Conservation (phyloP, 2,329 filamentous ascomycete species). For the Fusarium tricinctum region DNA sequence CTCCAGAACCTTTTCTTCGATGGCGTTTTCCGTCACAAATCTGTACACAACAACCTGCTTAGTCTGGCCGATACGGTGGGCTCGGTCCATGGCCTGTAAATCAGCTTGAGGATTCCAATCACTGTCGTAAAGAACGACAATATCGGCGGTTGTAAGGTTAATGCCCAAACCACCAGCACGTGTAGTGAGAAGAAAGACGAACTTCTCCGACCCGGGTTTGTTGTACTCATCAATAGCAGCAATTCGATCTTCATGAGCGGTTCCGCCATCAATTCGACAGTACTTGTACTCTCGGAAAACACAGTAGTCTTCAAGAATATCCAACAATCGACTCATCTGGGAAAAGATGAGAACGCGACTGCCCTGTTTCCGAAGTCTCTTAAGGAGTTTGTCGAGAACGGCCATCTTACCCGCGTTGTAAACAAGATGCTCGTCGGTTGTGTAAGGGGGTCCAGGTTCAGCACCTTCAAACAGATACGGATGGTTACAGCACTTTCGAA, state of each 20-base stretch:
- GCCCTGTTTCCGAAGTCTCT: conserved; percentile 84
- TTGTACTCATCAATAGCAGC: conserved; percentile 99
- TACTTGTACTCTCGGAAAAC: conserved; percentile 96
- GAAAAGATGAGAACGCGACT: conserved; percentile 99
- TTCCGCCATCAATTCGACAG: conserved; percentile 96
- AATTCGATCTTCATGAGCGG: conserved; percentile 97
- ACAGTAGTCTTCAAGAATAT: conserved; percentile 98
- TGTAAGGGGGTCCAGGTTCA: conserved; percentile 96
- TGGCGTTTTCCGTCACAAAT: conserved; percentile 97
- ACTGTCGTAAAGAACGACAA: conserved; percentile 96
- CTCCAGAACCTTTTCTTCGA: conserved; percentile 98
- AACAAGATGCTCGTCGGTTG: conserved; percentile 95
- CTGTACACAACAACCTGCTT: conserved; percentile 98
- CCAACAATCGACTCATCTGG: conserved; percentile 96
- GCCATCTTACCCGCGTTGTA: conserved; percentile 98
- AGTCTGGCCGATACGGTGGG: conserved; percentile 97
- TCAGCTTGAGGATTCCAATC: conserved; percentile 99
- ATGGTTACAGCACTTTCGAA: conserved; percentile 98
- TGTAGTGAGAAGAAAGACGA: conserved; percentile 94
- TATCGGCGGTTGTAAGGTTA: conserved; percentile 94
- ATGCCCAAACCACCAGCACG: conserved; percentile 96
- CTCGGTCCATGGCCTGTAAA: conserved; percentile 98
- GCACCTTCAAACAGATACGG: conserved; percentile 98
- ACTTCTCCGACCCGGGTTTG: conserved; percentile 94
- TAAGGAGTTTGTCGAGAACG: conserved; percentile 91